Conservation (phyloP, 257 asterid genomes). For the Ilex asprella region DNA sequence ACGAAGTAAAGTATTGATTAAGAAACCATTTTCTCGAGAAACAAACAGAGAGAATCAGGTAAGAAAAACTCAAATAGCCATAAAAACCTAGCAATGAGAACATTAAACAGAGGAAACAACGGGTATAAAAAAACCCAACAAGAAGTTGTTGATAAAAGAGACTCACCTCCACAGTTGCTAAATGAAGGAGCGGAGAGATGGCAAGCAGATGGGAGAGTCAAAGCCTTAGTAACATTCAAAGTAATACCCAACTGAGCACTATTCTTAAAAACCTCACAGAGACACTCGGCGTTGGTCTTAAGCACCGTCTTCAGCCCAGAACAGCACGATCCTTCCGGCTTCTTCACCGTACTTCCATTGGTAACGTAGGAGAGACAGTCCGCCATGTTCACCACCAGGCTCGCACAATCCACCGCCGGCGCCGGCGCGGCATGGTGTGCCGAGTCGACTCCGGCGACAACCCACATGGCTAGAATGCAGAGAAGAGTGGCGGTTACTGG, state of each 20-base stretch:
- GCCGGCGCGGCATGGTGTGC: constrained; percentile 65
- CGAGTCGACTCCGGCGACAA: constrained; percentile 6
- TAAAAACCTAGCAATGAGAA: neutral
- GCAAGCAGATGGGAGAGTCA: constrained; percentile 78
- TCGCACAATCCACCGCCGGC: constrained; percentile 69
- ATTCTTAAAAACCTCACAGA: constrained; percentile 70
- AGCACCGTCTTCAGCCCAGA: constrained; percentile 70
- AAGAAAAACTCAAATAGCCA: neutral
- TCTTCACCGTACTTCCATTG: constrained; percentile 48
- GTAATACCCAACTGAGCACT: constrained; percentile 80
- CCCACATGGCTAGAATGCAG: no score
- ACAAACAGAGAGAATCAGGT: no score
- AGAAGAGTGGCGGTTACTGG: no score
- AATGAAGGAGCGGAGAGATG: constrained; percentile 72
- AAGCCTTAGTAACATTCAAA: constrained; percentile 66
- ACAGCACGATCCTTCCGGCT: constrained; percentile 69
- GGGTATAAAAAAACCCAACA: neutral
- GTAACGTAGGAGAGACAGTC: constrained; percentile 73
- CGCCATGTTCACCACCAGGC: constrained; percentile 52
- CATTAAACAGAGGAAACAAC: neutral
- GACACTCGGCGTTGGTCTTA: constrained; percentile 64
- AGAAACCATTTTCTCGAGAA: no score
- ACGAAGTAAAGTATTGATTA: no score
- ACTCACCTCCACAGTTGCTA: constrained; percentile 64
- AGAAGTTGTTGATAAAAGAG: neutral